Evolutionary conservation across 2,329 filamentous ascomycete genomes (phyloP).

Genomic region (Bipolaris bicolor): DNA sequence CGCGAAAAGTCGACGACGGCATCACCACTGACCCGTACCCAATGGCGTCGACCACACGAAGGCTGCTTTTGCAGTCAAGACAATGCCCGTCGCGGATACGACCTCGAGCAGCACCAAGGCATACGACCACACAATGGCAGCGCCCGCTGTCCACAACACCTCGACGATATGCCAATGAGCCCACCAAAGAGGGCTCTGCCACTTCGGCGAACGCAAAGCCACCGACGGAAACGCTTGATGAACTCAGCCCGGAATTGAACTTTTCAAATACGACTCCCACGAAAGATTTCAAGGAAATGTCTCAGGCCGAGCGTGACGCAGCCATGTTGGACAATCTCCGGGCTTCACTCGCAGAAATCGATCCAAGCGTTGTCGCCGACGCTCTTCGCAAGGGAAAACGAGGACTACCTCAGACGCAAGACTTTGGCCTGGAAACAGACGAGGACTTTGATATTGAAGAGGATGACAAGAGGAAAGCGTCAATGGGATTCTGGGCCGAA

Average conservation of each 20-base stretch:
- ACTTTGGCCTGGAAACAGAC: constrained; percentile 28
- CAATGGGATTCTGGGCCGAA: constrained; percentile 46
- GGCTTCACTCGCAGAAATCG: constrained; percentile 31
- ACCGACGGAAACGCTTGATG: constrained; percentile 13
- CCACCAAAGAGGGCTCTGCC: constrained; percentile 23
- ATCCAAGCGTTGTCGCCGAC: constrained; percentile 30
- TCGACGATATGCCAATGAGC: constrained; percentile 22
- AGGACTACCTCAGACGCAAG: constrained; percentile 24
- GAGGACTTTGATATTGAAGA: constrained; percentile 35
- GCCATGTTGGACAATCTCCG: constrained; percentile 32
- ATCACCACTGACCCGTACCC: constrained; percentile 22
- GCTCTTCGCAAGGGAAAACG: constrained; percentile 33
- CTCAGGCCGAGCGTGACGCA: constrained; percentile 20
- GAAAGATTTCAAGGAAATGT: constrained; percentile 9
- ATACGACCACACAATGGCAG: constrained; percentile 38
- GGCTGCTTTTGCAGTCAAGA: constrained; percentile 40
- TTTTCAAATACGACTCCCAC: constrained; percentile 4
- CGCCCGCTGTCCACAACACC: constrained; percentile 42
- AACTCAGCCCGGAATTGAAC: constrained; percentile 7
- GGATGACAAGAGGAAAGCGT: constrained; percentile 21
- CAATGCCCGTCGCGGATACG: constrained; percentile 36
- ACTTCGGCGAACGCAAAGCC: constrained; percentile 13
- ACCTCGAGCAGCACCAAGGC: constrained; percentile 21
- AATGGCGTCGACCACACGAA: constrained; percentile 47
- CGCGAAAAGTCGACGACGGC: constrained; percentile 42